phyloP scores from a whole-genome alignment of 768 basidiomycete genomes.

The Xerocomus potaroensis region DNA sequence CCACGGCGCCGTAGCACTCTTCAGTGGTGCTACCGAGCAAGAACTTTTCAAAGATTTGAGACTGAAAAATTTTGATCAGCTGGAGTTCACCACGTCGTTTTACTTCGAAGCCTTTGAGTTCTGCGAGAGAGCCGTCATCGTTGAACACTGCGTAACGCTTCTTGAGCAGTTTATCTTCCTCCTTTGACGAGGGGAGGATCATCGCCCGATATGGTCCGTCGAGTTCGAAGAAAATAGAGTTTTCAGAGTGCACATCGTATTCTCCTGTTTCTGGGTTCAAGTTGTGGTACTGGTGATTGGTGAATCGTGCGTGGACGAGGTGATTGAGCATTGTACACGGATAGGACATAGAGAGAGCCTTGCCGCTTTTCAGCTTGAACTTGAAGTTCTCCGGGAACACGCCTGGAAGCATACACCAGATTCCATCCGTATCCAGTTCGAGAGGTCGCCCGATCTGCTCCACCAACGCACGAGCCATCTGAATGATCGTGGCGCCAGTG shows the following conservation, averaged over 20 bases:
- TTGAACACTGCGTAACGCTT: slow-evolving; percentile 99
- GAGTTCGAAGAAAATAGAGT: slow-evolving; percentile 99
- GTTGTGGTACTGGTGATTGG: slow-evolving; percentile 97
- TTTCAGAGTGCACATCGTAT: slow-evolving; percentile 87
- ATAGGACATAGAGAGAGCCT: slow-evolving; percentile 86
- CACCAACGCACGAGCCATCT: slow-evolving; percentile 96
- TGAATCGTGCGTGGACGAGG: slow-evolving; percentile 91
- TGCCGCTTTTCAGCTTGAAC: slow-evolving; percentile 86
- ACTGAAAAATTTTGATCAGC: slow-evolving; percentile 99
- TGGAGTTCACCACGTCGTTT: slow-evolving; percentile 97
- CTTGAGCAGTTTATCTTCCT: slow-evolving; percentile 97
- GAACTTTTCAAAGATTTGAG: slow-evolving; percentile 97
- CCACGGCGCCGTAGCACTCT: slow-evolving; percentile 94
- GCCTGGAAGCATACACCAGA: slow-evolving; percentile 99
- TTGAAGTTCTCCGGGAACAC: slow-evolving; percentile 98
- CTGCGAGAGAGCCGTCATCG: slow-evolving; percentile 94
- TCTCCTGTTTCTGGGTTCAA: slow-evolving; percentile 80
- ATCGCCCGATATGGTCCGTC: slow-evolving; percentile 99
- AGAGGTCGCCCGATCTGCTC: slow-evolving; percentile 97
- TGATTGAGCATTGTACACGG: slow-evolving; percentile 99
- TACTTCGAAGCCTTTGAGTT: slow-evolving; percentile 98
- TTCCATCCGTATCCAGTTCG: slow-evolving; percentile 97
- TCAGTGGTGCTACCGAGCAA: slow-evolving; percentile 88
- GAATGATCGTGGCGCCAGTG: slow-evolving; percentile 96
- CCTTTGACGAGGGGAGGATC: slow-evolving; percentile 98